These are phyloP conservation scores for Avena eriantha DNA, from an alignment of 176 grass and related monocot species.

Conservation along the genomic window DNA sequence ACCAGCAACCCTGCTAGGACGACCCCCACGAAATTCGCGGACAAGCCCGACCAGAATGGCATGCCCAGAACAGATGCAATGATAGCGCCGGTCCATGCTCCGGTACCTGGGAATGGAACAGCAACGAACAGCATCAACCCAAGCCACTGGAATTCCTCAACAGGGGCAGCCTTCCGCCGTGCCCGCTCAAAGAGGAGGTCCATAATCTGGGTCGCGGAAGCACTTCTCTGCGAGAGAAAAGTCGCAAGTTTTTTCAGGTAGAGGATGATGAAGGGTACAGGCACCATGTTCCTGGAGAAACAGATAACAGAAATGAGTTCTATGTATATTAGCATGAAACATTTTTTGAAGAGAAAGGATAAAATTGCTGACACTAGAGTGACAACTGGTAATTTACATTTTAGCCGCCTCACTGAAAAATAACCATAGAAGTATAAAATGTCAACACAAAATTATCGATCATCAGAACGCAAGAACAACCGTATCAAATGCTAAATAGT, in stretches of 20 bases:
- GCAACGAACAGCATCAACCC: conserved; percentile 96
- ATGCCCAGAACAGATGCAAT: conserved; percentile 84
- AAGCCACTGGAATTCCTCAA: conserved; percentile 92
- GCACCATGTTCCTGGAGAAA: conserved; percentile 90
- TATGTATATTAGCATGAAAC: neutral
- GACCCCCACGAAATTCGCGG: conserved; percentile 83
- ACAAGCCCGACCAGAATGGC: conserved; percentile 76
- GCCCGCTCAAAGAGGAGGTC: conserved; percentile 86
- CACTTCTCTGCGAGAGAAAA: conserved; percentile 71
- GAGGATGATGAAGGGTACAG: conserved; percentile 86
- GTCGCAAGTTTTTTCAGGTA: conserved; percentile 78
- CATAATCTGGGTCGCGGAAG: conserved; percentile 59
- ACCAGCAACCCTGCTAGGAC: conserved; percentile 75
- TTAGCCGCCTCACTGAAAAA: neutral
- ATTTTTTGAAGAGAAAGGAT: neutral
- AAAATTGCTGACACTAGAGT: neutral
- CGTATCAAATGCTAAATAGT: neutral
- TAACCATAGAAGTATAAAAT: neutral
- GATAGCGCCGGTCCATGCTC: conserved; percentile 86
- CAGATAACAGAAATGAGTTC: neutral
- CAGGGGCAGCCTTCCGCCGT: conserved; percentile 74
- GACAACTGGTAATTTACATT: neutral
- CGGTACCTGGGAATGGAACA: conserved; percentile 86
- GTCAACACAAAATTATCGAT: neutral
- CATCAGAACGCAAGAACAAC: conserved; percentile 2